A percentile compares a stretch with the other conserved stretches of the same genome.
Evolutionary conservation across 1,284 basidiomycete species (phyloP).

Genomic region (Apiotrichum sp.): DNA sequence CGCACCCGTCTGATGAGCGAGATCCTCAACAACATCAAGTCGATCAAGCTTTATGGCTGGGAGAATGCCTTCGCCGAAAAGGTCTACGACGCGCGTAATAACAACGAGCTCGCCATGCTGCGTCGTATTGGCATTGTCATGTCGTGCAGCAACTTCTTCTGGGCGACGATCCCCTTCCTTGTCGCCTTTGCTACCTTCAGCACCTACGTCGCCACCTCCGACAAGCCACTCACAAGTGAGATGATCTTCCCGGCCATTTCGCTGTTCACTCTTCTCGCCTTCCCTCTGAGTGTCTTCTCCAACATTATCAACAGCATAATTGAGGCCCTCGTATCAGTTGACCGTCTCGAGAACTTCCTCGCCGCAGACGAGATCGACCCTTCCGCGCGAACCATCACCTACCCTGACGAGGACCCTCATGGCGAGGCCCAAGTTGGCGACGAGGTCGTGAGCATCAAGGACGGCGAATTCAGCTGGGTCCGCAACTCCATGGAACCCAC

Average conservation of each 20-base stretch:
- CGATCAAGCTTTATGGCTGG: slow-evolving; percentile 56
- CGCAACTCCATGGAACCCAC: slow-evolving; percentile 55
- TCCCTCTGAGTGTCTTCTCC: slow-evolving; percentile 65
- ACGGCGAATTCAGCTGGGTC: slow-evolving; percentile 75
- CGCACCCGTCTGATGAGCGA: slow-evolving; percentile 53
- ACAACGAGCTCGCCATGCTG: slow-evolving; percentile 74
- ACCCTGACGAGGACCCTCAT: slow-evolving; percentile 46
- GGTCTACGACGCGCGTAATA: slow-evolving; percentile 72
- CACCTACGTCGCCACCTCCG: slow-evolving; percentile 64
- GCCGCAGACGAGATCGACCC: slow-evolving; percentile 70
- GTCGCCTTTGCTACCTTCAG: slow-evolving; percentile 84
- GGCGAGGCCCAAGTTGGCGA: slow-evolving; percentile 55
- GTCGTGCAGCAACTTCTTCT: slow-evolving; percentile 29
- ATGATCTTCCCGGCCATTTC: slow-evolving; percentile 92
- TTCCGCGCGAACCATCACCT: slow-evolving; percentile 58
- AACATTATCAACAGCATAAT: slow-evolving; percentile 48
- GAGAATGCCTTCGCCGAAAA: slow-evolving; percentile 72
- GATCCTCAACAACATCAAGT: slow-evolving; percentile 82
- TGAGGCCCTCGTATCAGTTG: slow-evolving; percentile 71
- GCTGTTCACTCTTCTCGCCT: slow-evolving; percentile 86
- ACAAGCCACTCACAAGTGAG: slow-evolving; percentile 74
- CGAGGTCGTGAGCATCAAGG: slow-evolving; percentile 62
- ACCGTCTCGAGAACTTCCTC: slow-evolving; percentile 72
- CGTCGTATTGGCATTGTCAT: slow-evolving; percentile 70
- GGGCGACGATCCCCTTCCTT: slow-evolving; percentile 51